Evolutionary conservation across 1,284 basidiomycete species (phyloP).

Genomic region (Stygiomarasmius scandens): DNA sequence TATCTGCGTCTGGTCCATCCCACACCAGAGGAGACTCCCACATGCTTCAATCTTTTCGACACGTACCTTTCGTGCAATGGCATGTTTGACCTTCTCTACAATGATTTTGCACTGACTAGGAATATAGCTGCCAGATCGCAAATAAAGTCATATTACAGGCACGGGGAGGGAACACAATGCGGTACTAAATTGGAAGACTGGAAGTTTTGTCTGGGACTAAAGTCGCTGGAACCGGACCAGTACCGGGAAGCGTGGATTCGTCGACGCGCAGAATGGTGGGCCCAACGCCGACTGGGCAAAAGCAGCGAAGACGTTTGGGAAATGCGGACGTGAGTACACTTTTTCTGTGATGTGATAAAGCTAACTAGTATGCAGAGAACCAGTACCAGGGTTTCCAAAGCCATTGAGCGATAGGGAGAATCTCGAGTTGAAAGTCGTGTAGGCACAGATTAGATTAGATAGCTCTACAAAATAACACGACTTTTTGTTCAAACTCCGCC

Average conservation of each 20-base stretch:
- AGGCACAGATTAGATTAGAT: conserved; percentile 13
- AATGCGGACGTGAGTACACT: conserved; percentile 43
- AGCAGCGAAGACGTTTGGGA: conserved; percentile 97
- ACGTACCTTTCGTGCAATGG: conserved; percentile 81
- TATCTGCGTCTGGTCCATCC: conserved; percentile 68
- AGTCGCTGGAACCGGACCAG: conserved; percentile 76
- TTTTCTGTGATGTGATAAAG: conserved; percentile 15
- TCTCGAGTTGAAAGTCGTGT: conserved; percentile 11
- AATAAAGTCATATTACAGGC: conserved; percentile 84
- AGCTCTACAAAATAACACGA: conserved; percentile 9
- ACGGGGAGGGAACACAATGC: conserved; percentile 81
- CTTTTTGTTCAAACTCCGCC: conserved; percentile 34
- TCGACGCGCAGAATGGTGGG: conserved; percentile 91
- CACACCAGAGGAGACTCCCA: conserved; percentile 76
- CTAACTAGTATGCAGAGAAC: conserved; percentile 29
- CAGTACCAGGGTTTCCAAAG: conserved; percentile 35
- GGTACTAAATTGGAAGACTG: conserved; percentile 86
- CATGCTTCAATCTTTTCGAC: conserved; percentile 80
- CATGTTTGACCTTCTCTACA: conserved; percentile 28
- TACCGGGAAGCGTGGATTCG: conserved; percentile 83
- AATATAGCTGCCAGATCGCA: conserved; percentile 77
- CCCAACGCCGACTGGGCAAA: conserved; percentile 67
- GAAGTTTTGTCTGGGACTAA: conserved; percentile 92
- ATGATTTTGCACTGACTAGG: conserved; percentile 14
- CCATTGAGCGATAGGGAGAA: conserved; percentile 27